Conservation (phyloP, 2,329 filamentous ascomycete genomes). For the Lachnellula subtilissima region DNA sequence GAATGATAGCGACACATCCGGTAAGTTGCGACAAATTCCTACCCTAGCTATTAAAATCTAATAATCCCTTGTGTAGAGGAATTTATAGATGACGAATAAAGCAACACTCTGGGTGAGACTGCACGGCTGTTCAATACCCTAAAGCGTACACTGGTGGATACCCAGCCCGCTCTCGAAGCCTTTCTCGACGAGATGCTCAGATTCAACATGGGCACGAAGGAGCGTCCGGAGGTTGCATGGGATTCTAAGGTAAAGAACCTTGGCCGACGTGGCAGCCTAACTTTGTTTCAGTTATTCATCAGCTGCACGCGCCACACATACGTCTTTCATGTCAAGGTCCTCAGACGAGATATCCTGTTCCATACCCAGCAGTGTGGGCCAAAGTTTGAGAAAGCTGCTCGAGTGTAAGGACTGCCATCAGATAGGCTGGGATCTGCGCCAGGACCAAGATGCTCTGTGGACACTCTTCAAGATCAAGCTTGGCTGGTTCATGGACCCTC, state of each 20-base stretch:
- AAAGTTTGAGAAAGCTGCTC: neutral
- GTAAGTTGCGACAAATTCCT: neutral
- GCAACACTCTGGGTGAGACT: neutral
- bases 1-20: neutral
- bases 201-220: neutral
- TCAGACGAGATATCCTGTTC: neutral
- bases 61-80: neutral
- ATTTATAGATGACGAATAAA: neutral
- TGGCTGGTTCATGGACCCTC: slow-evolving; percentile 44
- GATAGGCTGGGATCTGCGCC: slow-evolving; percentile 42
- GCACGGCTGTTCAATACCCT: neutral
- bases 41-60: neutral
- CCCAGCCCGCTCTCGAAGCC: neutral
- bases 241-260: neutral
- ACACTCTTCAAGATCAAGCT: slow-evolving; percentile 39
- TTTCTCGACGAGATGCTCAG: neutral
- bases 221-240: neutral
- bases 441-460: slow-evolving; percentile 52
- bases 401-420: neutral
- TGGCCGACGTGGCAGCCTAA: neutral
- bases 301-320: neutral
- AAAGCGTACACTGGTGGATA: neutral
- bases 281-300: neutral
- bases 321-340: neutral
- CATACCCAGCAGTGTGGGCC: neutral